These are phyloP conservation scores for Actinomortierella wolfii DNA, from an alignment of 371 early-diverging fungal genomes.

Conservation along the genomic window DNA sequence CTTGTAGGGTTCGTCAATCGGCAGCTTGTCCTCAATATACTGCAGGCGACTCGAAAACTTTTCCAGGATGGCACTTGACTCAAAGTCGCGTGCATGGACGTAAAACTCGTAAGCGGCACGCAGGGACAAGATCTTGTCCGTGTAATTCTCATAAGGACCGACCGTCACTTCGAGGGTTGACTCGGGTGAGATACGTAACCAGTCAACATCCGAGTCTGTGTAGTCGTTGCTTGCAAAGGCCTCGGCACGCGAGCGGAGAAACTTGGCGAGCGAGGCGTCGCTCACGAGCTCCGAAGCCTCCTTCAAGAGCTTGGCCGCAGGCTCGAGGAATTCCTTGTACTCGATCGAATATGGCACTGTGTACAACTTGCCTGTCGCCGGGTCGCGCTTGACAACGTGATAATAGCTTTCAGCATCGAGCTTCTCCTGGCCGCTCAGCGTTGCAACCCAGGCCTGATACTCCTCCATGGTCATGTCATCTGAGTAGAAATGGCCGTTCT, in stretches of 20 bases:
- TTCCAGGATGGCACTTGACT: constrained; percentile 61
- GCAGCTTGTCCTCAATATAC: constrained; percentile 72
- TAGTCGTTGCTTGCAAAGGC: constrained; percentile 72
- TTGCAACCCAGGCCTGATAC: constrained; percentile 63
- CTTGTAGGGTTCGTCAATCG: constrained; percentile 75
- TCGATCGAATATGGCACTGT: constrained; percentile 62
- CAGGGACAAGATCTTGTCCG: constrained; percentile 68
- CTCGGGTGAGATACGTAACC: constrained; percentile 69
- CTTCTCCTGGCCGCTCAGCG: constrained; percentile 53
- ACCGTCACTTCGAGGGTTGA: constrained; percentile 66
- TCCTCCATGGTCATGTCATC: constrained; percentile 76
- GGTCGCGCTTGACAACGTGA: constrained; percentile 57
- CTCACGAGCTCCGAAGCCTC: constrained; percentile 67
- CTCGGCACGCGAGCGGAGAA: constrained; percentile 63
- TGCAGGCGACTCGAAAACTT: constrained; percentile 73
- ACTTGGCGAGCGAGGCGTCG: constrained; percentile 59
- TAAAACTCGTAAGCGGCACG: constrained; percentile 78
- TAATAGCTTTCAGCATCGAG: constrained; percentile 73
- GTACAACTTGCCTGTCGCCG: constrained; percentile 44
- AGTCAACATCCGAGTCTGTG: constrained; percentile 71
- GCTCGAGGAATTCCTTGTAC: constrained; percentile 66
- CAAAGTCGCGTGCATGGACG: constrained; percentile 77
- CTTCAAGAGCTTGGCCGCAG: constrained; percentile 59
- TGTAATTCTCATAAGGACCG: constrained; percentile 82
- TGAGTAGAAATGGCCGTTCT: constrained; percentile 76